Evolutionary conservation across 1,139 yeast species (phyloP).

Genomic region (Debaryomycetaceae sp.): DNA sequence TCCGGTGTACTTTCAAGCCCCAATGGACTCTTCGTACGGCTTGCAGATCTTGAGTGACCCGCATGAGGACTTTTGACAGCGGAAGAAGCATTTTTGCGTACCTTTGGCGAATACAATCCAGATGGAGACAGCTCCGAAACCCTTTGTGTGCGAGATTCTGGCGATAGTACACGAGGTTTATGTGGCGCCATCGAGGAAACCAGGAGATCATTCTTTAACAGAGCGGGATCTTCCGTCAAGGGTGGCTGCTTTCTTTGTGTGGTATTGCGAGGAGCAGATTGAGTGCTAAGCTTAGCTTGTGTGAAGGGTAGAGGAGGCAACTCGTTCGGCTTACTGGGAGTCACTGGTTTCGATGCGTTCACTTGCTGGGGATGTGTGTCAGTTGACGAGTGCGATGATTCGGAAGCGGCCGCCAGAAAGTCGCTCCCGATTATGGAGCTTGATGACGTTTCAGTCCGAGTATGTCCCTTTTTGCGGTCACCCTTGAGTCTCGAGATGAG

Average conservation of each 20-base stretch:
- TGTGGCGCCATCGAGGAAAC: too few relatives aligned
- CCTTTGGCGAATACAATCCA: too few relatives aligned
- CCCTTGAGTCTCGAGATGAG: constrained; percentile 18
- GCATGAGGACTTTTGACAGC: too few relatives aligned
- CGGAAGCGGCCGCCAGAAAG: constrained; percentile 29
- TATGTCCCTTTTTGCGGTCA: constrained; percentile 9
- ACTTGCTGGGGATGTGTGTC: constrained; percentile 16
- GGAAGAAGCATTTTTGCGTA: too few relatives aligned
- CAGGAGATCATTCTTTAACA: neutral
- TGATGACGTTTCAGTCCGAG: constrained; percentile 13
- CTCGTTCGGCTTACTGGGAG: constrained; percentile 1
- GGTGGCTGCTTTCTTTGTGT: constrained; percentile 2
- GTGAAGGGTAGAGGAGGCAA: constrained; percentile 1
- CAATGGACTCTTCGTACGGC: constrained; percentile 7
- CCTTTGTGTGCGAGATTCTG: too few relatives aligned
- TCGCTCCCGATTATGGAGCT: constrained; percentile 28
- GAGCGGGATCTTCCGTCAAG: neutral
- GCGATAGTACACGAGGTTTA: too few relatives aligned
- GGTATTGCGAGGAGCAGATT: too few relatives aligned
- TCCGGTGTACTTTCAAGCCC: constrained; percentile 7
- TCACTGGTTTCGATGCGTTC: too few relatives aligned
- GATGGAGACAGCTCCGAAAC: too few relatives aligned
- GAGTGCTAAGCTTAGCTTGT: too few relatives aligned
- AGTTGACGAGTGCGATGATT: constrained; percentile 30
- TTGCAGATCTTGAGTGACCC: too few relatives aligned